phyloP scores from a whole-genome alignment of 768 basidiomycete genomes.

The Pleurotus tuoliensis region DNA sequence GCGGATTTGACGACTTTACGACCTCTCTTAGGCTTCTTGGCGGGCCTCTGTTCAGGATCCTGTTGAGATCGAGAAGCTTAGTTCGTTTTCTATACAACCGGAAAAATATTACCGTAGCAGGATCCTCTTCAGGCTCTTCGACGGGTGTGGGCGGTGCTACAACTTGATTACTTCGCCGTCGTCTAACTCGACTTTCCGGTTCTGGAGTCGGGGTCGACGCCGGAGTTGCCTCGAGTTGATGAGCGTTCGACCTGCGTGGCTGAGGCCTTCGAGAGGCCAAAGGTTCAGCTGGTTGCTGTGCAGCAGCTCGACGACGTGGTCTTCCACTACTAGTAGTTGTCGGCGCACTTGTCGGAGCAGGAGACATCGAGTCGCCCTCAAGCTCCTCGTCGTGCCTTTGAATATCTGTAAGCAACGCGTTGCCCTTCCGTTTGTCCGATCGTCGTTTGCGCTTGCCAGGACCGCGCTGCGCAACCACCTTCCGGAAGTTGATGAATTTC shows the following conservation, averaged over 20 bases:
- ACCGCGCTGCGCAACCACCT: slow-evolving; percentile 62
- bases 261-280: slow-evolving; percentile 28
- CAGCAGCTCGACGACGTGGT: slow-evolving; percentile 6
- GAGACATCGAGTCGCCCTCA: slow-evolving; percentile 29
- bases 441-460: slow-evolving; percentile 62
- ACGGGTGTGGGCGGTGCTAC: slow-evolving; percentile 24
- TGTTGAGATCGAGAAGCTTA: slow-evolving; percentile 12
- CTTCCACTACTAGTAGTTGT: slow-evolving; percentile 38
- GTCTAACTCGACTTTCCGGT: slow-evolving; percentile 45
- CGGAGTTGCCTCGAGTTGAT: slow-evolving; percentile 46
- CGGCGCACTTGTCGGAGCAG: slow-evolving; percentile 28
- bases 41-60: slow-evolving; percentile 31
- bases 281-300: slow-evolving; percentile 15
- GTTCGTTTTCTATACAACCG: too few relatives aligned
- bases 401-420: slow-evolving; percentile 79
- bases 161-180: slow-evolving; percentile 31
- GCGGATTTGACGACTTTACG: slow-evolving; percentile 39
- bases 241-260: slow-evolving; percentile 32
- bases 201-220: slow-evolving; percentile 68
- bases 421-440: slow-evolving; percentile 74
- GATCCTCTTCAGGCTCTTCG: slow-evolving; percentile 28
- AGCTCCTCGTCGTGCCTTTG: slow-evolving; percentile 68
- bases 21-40: slow-evolving; percentile 35
- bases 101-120: slow-evolving; percentile 12
- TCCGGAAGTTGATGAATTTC: slow-evolving; percentile 78